phyloP scores from a whole-genome alignment of 208 protist species.

The Acanthamoeba culbertsoni region DNA sequence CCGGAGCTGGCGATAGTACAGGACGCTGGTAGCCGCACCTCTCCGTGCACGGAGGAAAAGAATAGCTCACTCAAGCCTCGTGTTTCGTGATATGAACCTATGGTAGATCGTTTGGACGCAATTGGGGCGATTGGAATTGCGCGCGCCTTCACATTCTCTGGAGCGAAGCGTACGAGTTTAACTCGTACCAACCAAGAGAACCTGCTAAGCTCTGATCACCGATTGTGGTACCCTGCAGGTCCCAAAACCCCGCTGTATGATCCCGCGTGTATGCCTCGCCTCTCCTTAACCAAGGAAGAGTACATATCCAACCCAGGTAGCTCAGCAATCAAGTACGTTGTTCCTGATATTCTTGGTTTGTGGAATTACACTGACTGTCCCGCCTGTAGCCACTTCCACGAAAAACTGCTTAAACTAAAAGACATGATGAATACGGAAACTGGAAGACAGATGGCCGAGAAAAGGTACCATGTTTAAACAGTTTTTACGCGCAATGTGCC shows the following conservation, averaged over 20 bases:
- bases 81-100: not conserved
- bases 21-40: slow-evolving; percentile 64
- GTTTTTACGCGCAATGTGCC: not conserved
- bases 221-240: no score
- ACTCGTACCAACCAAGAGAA: not conserved
- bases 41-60: not conserved
- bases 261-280: not conserved
- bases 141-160: slow-evolving; percentile 66
- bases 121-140: slow-evolving; percentile 78
- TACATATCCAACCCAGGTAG: slow-evolving; percentile 59
- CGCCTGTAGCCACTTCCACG: slow-evolving; percentile 80
- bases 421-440: slow-evolving; percentile 81
- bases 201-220: no score
- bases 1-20: slow-evolving; percentile 71
- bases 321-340: not conserved
- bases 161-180: slow-evolving; percentile 47
- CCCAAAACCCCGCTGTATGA: slow-evolving; percentile 22
- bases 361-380: not conserved
- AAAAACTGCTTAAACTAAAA: slow-evolving; percentile 81
- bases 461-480: not conserved
- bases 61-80: not conserved
- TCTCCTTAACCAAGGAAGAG: slow-evolving; percentile 69
- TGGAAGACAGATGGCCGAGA: slow-evolving; percentile 70
- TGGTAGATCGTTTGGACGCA: slow-evolving; percentile 72
- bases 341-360: not conserved